A percentile compares a stretch with the other conserved stretches of the same genome.
These are phyloP conservation scores for Mucor velutinosus DNA, from an alignment of 371 early-diverging fungal species.

Conservation along the genomic window DNA sequence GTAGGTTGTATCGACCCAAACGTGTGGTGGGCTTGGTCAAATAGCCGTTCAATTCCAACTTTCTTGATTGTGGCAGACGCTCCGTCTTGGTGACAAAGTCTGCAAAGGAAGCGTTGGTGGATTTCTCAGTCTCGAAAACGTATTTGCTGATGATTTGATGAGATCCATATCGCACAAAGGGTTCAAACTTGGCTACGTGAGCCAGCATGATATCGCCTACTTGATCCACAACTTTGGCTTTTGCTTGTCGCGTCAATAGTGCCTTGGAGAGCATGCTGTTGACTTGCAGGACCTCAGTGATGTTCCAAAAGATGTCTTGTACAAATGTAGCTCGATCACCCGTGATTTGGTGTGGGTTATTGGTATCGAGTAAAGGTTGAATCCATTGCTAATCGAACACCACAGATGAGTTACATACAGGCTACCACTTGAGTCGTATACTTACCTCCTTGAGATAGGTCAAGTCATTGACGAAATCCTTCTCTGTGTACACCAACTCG, in stretches of 20 bases:
- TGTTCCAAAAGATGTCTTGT: constrained; percentile 81
- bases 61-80: constrained; percentile 76
- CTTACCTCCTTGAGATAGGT: constrained; percentile 58
- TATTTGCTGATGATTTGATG: constrained; percentile 86
- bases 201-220: constrained; percentile 87
- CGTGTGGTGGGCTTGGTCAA: constrained; percentile 86
- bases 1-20: constrained; percentile 85
- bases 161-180: constrained; percentile 88
- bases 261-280: constrained; percentile 70
- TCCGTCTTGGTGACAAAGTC: constrained; percentile 79
- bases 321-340: constrained; percentile 69
- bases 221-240: constrained; percentile 68
- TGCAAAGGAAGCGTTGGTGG: constrained; percentile 65
- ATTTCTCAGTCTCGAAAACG: constrained; percentile 78
- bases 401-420: no score
- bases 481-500: constrained; percentile 90
- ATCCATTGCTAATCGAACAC: constrained; percentile 61
- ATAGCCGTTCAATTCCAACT: constrained; percentile 81
- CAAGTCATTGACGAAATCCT: constrained; percentile 87
- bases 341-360: constrained; percentile 55
- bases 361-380: constrained; percentile 66
- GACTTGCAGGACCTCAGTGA: constrained; percentile 69
- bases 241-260: constrained; percentile 73
- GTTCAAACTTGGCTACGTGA: constrained; percentile 72
- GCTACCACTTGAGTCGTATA: no score